phyloP scores from a whole-genome alignment of 495 filamentous ascomycete genomes.

The Podospora sp. region DNA sequence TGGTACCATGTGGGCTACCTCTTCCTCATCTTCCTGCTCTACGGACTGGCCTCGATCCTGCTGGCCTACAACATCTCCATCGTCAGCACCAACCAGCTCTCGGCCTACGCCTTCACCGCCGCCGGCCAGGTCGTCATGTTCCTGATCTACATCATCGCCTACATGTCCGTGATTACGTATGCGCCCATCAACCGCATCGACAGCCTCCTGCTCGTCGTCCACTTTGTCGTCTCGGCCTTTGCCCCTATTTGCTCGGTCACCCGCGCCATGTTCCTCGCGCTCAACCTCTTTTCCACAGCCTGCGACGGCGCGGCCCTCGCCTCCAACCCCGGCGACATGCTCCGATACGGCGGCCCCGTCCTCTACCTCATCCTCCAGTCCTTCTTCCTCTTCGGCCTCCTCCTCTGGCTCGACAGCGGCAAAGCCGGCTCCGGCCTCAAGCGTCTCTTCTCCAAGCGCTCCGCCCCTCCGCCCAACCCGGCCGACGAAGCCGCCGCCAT shows the following conservation, averaged over 20 bases:
- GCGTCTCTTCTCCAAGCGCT: conserved; percentile 35
- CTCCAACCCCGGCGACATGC: conserved; percentile 68
- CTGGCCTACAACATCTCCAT: conserved; percentile 75
- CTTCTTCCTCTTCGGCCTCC: conserved; percentile 62
- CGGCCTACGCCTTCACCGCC: conserved; percentile 61
- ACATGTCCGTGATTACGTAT: conserved; percentile 70
- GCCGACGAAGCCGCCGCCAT: conserved; percentile 22
- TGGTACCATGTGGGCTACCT: conserved; percentile 78
- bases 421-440: conserved; percentile 53
- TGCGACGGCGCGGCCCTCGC: conserved; percentile 65
- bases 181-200: conserved; percentile 63
- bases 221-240: conserved; percentile 68
- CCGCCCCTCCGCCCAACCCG: background rate
- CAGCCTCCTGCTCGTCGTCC: conserved; percentile 57
- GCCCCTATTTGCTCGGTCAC: conserved; percentile 70
- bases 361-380: conserved; percentile 73
- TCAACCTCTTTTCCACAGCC: conserved; percentile 76
- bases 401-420: conserved; percentile 74
- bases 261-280: conserved; percentile 68
- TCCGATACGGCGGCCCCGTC: conserved; percentile 77
- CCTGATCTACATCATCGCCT: conserved; percentile 75
- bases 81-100: conserved; percentile 48
- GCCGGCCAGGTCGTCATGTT: conserved; percentile 73
- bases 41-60: conserved; percentile 70
- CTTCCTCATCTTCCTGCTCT: conserved; percentile 73